Base-by-base conservation (phyloP, 768 basidiomycete species). In the Trametes sanguinea region DNA sequence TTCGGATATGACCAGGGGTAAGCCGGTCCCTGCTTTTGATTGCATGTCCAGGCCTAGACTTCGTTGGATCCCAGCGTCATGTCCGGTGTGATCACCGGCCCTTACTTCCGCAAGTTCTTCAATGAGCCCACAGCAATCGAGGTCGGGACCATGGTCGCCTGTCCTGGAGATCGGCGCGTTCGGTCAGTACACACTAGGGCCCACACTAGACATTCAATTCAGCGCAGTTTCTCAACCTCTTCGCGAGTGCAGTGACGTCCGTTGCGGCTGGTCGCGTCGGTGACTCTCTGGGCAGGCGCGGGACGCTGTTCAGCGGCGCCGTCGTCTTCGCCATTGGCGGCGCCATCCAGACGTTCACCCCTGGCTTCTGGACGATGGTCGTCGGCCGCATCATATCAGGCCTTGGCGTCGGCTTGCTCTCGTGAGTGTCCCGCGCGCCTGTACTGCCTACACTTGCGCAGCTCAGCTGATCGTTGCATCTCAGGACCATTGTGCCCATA, bases 71-170 rank as follows among this genome's bases (percentile, higher is more conserved):
- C 22, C 70, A 92, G 92, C 62, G 91, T 93, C 72, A 93, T 93
- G 88, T 89, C 88, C 65, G 94, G 94, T 32, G 87, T 97, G 66
- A 95, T 98, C 74, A 97, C 89, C 30, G 89, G 89, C 0, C 89
- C 89, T 22, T 83, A 92, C 73, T 93, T 94, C 75, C 84, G 80
- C 66, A 83, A 86, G 56, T 95, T 84, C 76, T 95, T 98, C 79
- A 77, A 90, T 62, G 82, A 86, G 17, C 95, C 94, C 16, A 82
- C 82, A 14, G 80, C 89, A 0, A 75, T 89, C 52, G 84, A 89
- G 68, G 74, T 94, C 27, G 95, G 94, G n/a, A 93, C 92, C 17
- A 94, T 98, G 90, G 94, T 97, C 43, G 92, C 95, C n/a, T n/a
- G 88, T 95, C 5, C 78, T 96, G 37, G 94, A 98, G 75, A 82